phyloP scores from a whole-genome alignment of 75 land plant species.

The Cryptomeria japonica region DNA sequence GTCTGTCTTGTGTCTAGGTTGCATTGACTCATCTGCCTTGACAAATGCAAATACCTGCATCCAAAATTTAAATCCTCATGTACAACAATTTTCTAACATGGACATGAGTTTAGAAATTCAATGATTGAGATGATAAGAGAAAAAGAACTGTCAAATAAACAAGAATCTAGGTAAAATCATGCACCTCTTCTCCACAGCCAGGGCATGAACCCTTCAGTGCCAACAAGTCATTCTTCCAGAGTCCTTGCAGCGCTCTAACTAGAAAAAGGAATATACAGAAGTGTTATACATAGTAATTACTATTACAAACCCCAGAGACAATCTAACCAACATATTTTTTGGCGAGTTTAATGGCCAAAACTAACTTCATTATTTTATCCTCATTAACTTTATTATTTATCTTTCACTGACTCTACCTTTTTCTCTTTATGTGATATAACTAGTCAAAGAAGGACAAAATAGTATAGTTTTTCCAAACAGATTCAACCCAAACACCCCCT shows the following conservation, averaged over 20 bases:
- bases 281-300: neutral
- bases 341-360: neutral
- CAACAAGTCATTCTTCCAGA: constrained; percentile 80
- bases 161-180: neutral
- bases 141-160: neutral
- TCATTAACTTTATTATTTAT: too few species aligned
- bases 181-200: constrained; percentile 79
- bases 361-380: neutral
- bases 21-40: constrained; percentile 35
- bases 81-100: neutral
- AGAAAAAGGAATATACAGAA: constrained; percentile 10
- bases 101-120: neutral
- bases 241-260: constrained; percentile 67
- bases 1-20: constrained; percentile 60
- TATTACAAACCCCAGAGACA: neutral
- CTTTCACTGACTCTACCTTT: neutral
- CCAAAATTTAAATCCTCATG: neutral
- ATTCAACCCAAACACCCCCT: neutral
- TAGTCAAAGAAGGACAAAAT: neutral
- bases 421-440: neutral
- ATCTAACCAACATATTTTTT: neutral
- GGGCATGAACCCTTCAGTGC: constrained; percentile 92
- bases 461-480: neutral
- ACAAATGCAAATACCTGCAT: constrained; percentile 86
- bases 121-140: neutral